phyloP scores from a whole-genome alignment of 768 basidiomycete genomes.

The Hortiboletus campestris region DNA sequence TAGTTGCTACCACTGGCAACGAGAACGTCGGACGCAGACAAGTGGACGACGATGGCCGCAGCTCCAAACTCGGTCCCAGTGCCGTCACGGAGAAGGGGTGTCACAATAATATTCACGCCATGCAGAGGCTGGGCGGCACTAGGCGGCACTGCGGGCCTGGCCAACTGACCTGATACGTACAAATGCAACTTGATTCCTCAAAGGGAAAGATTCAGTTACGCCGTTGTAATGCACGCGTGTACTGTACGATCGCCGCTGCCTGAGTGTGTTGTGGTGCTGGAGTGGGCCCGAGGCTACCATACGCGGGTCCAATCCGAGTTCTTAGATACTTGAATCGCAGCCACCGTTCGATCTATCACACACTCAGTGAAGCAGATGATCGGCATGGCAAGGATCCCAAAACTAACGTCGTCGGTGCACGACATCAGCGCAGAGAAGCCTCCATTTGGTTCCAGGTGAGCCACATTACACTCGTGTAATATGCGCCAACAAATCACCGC shows the following conservation, averaged over 20 bases:
- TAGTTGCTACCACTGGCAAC: not conserved
- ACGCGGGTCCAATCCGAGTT: not conserved
- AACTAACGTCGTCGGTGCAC: slow-evolving; percentile 63
- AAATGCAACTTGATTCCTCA: not conserved
- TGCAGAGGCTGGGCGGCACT: no score
- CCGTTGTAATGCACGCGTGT: not conserved
- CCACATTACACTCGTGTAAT: not conserved
- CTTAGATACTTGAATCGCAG: not conserved
- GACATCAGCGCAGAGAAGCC: slow-evolving; percentile 54
- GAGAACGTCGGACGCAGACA: not conserved
- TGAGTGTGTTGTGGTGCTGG: not conserved
- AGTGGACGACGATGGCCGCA: not conserved
- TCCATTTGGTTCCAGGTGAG: slow-evolving; percentile 70
- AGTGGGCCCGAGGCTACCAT: not conserved
- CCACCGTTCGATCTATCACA: not conserved
- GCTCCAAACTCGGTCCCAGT: not conserved
- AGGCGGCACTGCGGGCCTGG: no score
- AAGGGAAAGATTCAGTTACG: no score
- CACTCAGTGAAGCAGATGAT: not conserved
- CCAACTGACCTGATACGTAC: not conserved
- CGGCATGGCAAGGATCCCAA: slow-evolving; percentile 23
- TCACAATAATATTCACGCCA: no score
- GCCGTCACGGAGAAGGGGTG: not conserved
- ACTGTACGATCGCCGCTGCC: not conserved
- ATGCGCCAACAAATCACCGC: not conserved